A percentile compares a stretch with the other conserved stretches of the same genome.
These are phyloP conservation scores for Leucoagaricus sp. DNA, from an alignment of 1,284 basidiomycete species.

Conservation along the genomic window DNA sequence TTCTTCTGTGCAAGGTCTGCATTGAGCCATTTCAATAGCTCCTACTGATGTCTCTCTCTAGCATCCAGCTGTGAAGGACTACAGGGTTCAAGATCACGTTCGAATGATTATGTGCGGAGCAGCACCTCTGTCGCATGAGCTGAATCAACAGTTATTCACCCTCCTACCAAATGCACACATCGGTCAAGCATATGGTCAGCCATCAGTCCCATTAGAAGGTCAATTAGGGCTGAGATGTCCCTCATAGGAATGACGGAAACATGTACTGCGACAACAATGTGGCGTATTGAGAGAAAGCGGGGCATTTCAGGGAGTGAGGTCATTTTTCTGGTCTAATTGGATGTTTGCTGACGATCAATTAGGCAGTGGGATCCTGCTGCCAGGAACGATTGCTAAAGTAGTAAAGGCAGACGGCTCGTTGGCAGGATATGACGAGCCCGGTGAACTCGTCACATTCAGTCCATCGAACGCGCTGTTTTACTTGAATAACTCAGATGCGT, in stretches of 20 bases:
- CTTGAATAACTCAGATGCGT: conserved; percentile 64
- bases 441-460: conserved; percentile 59
- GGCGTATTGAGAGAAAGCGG: conserved; percentile 44
- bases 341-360: not conserved
- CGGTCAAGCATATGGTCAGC: conserved; percentile 65
- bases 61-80: conserved; percentile 68
- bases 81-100: conserved; percentile 60
- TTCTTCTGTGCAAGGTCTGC: conserved; percentile 68
- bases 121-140: conserved; percentile 71
- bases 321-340: too few relatives aligned
- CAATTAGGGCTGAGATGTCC: too few relatives aligned
- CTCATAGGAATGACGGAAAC: conserved; percentile 50
- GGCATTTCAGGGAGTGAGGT: conserved; percentile 52
- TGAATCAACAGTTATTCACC: conserved; percentile 53
- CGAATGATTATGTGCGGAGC: conserved; percentile 65
- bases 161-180: conserved; percentile 61
- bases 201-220: not conserved
- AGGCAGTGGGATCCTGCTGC: conserved; percentile 56
- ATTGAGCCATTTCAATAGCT: not conserved
- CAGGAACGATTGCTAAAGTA: conserved; percentile 52
- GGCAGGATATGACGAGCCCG: conserved; percentile 57
- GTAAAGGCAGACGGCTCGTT: conserved; percentile 61
- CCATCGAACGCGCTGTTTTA: conserved; percentile 63
- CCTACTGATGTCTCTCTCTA: conserved; percentile 25
- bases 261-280: conserved; percentile 51